Evolutionary conservation across 2,329 filamentous ascomycete genomes (phyloP).

Genomic region (Rhynchosporium graminicola): DNA sequence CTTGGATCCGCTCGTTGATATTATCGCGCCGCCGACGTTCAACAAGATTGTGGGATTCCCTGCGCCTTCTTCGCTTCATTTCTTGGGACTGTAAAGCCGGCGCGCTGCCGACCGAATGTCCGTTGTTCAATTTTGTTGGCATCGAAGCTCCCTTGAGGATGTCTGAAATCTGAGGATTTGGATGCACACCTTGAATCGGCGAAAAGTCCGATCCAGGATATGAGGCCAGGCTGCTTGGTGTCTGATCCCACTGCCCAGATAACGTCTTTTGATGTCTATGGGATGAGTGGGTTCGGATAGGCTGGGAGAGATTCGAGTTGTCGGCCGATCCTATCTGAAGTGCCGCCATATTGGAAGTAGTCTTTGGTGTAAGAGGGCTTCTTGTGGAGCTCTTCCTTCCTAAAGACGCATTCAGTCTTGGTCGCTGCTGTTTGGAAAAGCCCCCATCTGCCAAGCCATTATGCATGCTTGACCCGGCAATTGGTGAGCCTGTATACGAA

Average conservation of each 20-base stretch:
- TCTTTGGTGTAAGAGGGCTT: conserved; percentile 85
- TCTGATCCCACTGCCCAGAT: conserved; percentile 89
- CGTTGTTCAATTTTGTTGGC: conserved; percentile 74
- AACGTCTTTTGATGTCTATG: conserved; percentile 76
- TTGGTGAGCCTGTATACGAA: conserved; percentile 53
- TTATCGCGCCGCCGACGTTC: conserved; percentile 94
- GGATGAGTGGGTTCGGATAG: conserved; percentile 68
- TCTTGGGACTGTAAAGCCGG: conserved; percentile 73
- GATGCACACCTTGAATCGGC: conserved; percentile 67
- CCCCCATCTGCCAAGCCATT: conserved; percentile 44
- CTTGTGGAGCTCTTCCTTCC: conserved; percentile 69
- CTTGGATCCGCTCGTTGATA: conserved; percentile 98
- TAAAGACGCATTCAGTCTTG: conserved; percentile 50
- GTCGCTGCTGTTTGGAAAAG: conserved; percentile 56
- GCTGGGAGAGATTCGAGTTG: conserved; percentile 75
- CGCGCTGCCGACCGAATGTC: conserved; percentile 31
- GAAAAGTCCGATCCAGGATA: conserved; percentile 89
- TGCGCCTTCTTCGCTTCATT: conserved; percentile 85
- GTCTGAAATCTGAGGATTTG: conserved; percentile 78
- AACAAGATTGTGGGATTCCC: conserved; percentile 95
- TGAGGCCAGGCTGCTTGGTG: conserved; percentile 78
- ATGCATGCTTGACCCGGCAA: conserved; percentile 51
- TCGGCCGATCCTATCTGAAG: conserved; percentile 64
- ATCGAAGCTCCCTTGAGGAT: conserved; percentile 89
- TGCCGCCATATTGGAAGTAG: conserved; percentile 66